Conservation (phyloP, 2,329 filamentous ascomycete genomes). For the Aureobasidium zeae region DNA sequence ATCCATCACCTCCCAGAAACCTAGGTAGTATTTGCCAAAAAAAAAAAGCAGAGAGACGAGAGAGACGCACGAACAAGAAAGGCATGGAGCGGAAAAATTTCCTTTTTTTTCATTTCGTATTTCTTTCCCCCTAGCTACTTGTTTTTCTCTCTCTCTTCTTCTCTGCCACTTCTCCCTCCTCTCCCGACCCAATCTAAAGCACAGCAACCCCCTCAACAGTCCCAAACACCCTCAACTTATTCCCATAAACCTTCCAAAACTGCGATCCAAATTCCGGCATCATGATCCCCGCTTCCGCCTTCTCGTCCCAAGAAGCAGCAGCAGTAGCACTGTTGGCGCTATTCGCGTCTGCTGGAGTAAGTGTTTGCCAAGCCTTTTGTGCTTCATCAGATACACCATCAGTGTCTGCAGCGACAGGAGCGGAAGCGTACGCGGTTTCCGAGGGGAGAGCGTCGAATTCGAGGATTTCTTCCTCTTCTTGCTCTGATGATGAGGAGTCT, state of each 20-base stretch:
- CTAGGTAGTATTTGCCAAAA: too few species aligned
- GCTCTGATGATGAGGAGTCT: not conserved
- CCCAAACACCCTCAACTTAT: constrained; percentile 52
- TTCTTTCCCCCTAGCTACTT: too few species aligned
- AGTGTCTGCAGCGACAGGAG: constrained; percentile 11
- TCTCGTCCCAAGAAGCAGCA: not conserved
- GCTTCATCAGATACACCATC: constrained; percentile 12
- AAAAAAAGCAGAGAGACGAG: too few species aligned
- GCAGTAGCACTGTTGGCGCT: too few species aligned
- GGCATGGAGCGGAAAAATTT: too few species aligned
- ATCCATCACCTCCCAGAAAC: too few species aligned
- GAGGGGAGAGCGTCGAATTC: constrained; percentile 17
- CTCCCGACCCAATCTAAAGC: too few species aligned
- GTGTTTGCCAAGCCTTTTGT: not conserved
- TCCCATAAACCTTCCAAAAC: constrained; percentile 52
- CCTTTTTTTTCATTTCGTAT: too few species aligned
- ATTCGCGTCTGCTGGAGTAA: too few species aligned
- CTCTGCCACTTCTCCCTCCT: too few species aligned
- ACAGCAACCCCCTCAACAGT: constrained; percentile 41
- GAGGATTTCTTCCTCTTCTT: constrained; percentile 13
- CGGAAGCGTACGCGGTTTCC: not conserved
- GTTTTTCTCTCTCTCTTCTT: too few species aligned
- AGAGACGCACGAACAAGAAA: too few species aligned
- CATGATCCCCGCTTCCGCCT: not conserved
- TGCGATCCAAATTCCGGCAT: constrained; percentile 44